A percentile compares a stretch with the other conserved stretches of the same genome.
These are phyloP conservation scores for Tetratostichococcus sp. DNA, from an alignment of 139 green algal species.

Conservation along the genomic window DNA sequence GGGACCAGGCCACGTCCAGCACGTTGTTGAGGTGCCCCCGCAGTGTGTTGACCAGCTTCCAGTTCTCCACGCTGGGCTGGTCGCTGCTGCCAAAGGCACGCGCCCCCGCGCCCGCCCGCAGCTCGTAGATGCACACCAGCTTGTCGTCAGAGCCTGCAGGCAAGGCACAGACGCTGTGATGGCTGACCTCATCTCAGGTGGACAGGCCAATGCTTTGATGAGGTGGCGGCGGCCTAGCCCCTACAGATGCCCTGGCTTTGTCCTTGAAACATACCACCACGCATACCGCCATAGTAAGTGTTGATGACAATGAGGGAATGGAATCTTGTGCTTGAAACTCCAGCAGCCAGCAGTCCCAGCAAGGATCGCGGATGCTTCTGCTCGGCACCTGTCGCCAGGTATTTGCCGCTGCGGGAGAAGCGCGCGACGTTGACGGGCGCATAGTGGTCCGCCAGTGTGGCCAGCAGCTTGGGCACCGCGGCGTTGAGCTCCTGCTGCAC, in stretches of 20 bases:
- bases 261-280: too few relatives aligned
- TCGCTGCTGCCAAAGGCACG: conserved; percentile 49
- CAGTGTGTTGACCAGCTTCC: conserved; percentile 50
- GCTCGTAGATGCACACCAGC: conserved; percentile 63
- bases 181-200: too few relatives aligned
- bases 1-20: conserved; percentile 82
- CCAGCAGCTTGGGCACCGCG: conserved; percentile 57
- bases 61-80: conserved; percentile 82
- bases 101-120: conserved; percentile 39
- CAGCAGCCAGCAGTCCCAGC: too few relatives aligned
- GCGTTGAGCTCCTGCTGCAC: conserved; percentile 42
- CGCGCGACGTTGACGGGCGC: conserved; percentile 73
- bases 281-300: too few relatives aligned
- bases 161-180: not conserved
- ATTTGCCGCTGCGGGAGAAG: conserved; percentile 63
- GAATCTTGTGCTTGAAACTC: too few relatives aligned
- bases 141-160: conserved; percentile 72
- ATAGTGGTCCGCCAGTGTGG: conserved; percentile 70
- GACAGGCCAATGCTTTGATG: too few relatives aligned
- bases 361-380: too few relatives aligned
- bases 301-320: too few relatives aligned
- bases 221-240: too few relatives aligned
- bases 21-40: conserved; percentile 79
- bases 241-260: too few relatives aligned
- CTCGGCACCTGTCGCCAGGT: conserved; percentile 9